Conservation (phyloP, 2,329 filamentous ascomycete species). For the Helotiales sp. region DNA sequence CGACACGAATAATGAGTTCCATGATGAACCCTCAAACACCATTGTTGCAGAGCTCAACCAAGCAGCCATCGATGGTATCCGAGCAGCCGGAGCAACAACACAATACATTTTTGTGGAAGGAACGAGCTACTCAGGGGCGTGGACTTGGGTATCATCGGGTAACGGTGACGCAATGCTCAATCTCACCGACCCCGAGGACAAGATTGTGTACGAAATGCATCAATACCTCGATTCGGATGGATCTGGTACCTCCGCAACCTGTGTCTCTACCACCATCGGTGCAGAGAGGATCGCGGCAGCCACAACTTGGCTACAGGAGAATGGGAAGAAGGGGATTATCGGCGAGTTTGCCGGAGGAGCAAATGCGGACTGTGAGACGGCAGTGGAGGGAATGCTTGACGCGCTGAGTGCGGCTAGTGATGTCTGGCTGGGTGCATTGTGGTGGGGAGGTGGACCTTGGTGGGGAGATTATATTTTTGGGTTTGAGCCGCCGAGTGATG, state of each 20-base stretch:
- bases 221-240: conserved; percentile 60
- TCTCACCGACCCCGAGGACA: conserved; percentile 52
- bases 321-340: conserved; percentile 51
- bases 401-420: conserved; percentile 49
- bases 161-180: conserved; percentile 44
- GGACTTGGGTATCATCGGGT: conserved; percentile 35
- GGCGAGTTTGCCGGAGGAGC: conserved; percentile 55
- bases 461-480: conserved; percentile 48
- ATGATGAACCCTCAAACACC: conserved; percentile 42
- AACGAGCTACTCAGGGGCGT: conserved; percentile 32
- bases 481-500: conserved; percentile 47
- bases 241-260: conserved; percentile 50
- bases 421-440: conserved; percentile 51
- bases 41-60: conserved; percentile 44
- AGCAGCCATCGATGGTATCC: conserved; percentile 45
- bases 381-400: conserved; percentile 48
- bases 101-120: conserved; percentile 62
- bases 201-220: conserved; percentile 61
- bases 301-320: conserved; percentile 53
- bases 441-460: conserved; percentile 58
- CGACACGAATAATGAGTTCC: conserved; percentile 48
- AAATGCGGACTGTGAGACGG: conserved; percentile 49
- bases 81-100: conserved; percentile 42
- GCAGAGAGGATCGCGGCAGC: conserved; percentile 49
- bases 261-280: conserved; percentile 53